Conservation (phyloP, 306 rosid species). For the Quercus ilex region DNA sequence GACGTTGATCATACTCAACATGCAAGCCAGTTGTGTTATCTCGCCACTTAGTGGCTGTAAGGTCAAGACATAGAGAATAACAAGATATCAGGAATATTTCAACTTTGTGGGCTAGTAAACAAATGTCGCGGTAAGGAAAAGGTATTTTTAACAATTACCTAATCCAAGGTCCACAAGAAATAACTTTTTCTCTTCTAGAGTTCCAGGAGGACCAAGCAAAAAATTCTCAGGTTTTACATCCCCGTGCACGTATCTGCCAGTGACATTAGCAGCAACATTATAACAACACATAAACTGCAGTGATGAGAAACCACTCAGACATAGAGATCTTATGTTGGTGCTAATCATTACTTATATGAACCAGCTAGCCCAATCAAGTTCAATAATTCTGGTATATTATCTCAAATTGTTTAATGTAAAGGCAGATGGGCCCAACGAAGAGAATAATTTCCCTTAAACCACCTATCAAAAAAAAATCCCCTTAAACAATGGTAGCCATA, state of each 20-base stretch:
- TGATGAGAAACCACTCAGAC: constrained; percentile 9
- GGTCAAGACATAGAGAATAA: constrained; percentile 22
- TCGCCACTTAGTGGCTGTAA: constrained; percentile 78
- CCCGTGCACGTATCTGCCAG: constrained; percentile 84
- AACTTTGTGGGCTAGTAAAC: not conserved
- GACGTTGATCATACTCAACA: constrained; percentile 91
- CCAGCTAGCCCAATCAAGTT: not conserved
- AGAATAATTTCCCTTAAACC: not conserved
- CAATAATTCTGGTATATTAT: not conserved
- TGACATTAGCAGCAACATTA: not conserved
- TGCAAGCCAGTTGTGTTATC: constrained; percentile 66
- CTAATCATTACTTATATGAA: not conserved
- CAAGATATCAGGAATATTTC: not conserved
- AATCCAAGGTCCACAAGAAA: constrained; percentile 91
- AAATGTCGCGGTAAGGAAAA: not conserved
- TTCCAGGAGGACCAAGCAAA: constrained; percentile 83
- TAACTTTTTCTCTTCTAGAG: constrained; percentile 72
- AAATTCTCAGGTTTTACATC: constrained; percentile 97
- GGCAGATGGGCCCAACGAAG: not conserved
- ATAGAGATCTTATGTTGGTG: no score
- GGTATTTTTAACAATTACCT: constrained; percentile 29
- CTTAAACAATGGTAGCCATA: not conserved
- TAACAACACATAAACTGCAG: constrained; percentile 12
- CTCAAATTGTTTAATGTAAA: not conserved
- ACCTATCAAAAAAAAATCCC: no score